Percentiles rank a stretch among this genome's conserved stretches.
phyloP scores from a whole-genome alignment of 1,139 yeast species.

The Saccharomyces hybrid region DNA sequence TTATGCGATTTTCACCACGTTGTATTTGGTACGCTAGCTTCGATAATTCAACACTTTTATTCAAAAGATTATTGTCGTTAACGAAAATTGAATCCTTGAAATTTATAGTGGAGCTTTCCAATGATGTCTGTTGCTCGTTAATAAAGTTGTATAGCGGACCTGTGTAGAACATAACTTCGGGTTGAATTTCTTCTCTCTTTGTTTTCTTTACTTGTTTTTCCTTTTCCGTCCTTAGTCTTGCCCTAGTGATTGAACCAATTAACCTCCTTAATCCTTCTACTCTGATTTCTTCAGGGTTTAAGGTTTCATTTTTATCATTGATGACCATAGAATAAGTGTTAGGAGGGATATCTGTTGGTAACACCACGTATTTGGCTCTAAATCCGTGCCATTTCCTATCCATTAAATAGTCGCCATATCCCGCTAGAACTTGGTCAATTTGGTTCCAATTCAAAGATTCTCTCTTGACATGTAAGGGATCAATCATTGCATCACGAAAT shows the following conservation, averaged over 20 bases:
- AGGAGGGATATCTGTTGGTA: constrained; percentile 66
- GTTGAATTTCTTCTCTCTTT: constrained; percentile 47
- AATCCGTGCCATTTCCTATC: constrained; percentile 52
- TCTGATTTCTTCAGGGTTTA: constrained; percentile 74
- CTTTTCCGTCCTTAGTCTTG: constrained; percentile 42
- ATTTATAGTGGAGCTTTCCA: constrained; percentile 15
- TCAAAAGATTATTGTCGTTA: constrained; percentile 32
- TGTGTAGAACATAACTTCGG: constrained; percentile 81
- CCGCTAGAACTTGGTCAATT: constrained; percentile 83
- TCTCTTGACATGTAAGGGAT: constrained; percentile 47
- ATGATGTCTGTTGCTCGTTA: constrained; percentile 35
- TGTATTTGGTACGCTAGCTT: constrained; percentile 64
- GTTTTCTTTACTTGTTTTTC: constrained; percentile 34
- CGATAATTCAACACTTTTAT: constrained; percentile 36
- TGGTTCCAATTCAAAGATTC: constrained; percentile 79
- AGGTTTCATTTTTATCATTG: constrained; percentile 48
- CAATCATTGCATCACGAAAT: constrained; percentile 53
- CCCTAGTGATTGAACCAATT: constrained; percentile 58
- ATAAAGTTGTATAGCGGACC: constrained; percentile 72
- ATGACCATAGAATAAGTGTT: constrained; percentile 35
- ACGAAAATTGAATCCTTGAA: constrained; percentile 34
- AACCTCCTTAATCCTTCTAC: constrained; percentile 79
- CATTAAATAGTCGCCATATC: constrained; percentile 63
- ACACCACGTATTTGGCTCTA: constrained; percentile 72
- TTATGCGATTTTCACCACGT: constrained; percentile 46